A percentile compares a stretch with the other conserved stretches of the same genome.
These are phyloP conservation scores for Chamaecyparis obtusa DNA, from an alignment of 75 land plant species.

Conservation along the genomic window DNA sequence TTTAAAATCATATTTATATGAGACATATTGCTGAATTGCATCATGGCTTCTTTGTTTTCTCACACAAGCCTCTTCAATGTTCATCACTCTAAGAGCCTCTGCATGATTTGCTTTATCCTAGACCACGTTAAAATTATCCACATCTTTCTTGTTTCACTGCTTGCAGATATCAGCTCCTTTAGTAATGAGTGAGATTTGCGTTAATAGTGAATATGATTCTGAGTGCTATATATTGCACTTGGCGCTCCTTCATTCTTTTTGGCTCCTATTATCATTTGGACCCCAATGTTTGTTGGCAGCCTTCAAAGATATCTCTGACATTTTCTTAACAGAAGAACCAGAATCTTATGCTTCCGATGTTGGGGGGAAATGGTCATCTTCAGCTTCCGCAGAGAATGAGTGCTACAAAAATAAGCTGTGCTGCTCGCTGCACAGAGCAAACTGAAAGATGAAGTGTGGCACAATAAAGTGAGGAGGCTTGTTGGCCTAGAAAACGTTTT, in stretches of 20 bases:
- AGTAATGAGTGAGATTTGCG: neutral
- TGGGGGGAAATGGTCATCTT: neutral
- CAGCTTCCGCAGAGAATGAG: neutral
- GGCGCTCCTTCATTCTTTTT: neutral
- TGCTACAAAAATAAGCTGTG: neutral
- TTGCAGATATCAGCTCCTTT: neutral
- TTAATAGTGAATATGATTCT: neutral
- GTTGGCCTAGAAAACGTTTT: neutral
- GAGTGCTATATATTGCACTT: neutral
- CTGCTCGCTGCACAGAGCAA: neutral
- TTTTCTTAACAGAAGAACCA: neutral
- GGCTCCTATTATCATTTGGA: neutral
- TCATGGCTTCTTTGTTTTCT: too few relatives aligned
- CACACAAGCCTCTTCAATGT: too few relatives aligned
- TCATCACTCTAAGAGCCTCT: too few relatives aligned
- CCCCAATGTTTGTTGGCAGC: neutral
- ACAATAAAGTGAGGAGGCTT: neutral
- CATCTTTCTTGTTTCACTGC: neutral
- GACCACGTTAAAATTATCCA: too few relatives aligned
- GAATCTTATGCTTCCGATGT: neutral
- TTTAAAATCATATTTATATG: too few relatives aligned
- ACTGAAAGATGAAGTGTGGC: neutral
- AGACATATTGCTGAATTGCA: too few relatives aligned
- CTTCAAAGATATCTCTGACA: neutral
- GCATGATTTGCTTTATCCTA: too few relatives aligned